Evolutionary conservation across 495 filamentous ascomycete species (phyloP).

Genomic region (Podospora australis): DNA sequence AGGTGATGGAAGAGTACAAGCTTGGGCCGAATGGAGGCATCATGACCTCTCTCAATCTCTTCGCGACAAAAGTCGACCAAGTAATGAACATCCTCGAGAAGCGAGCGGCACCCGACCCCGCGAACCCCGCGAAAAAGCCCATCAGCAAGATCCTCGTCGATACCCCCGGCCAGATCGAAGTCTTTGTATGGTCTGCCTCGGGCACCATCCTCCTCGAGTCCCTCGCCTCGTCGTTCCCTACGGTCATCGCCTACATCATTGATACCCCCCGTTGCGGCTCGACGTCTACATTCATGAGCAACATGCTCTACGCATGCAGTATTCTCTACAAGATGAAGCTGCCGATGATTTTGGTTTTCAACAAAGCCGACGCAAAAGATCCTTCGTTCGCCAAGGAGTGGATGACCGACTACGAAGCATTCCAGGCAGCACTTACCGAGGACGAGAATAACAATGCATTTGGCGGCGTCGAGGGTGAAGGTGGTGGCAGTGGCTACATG

Average conservation of each 20-base stretch:
- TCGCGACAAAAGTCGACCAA: constrained; percentile 96
- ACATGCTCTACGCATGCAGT: constrained; percentile 98
- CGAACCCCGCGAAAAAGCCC: constrained; percentile 52
- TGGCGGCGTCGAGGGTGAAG: constrained; percentile 61
- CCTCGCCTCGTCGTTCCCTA: constrained; percentile 87
- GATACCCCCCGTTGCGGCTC: constrained; percentile 90
- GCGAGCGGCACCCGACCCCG: constrained; percentile 60
- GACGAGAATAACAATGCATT: constrained; percentile 77
- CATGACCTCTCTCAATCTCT: constrained; percentile 89
- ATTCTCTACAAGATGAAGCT: constrained; percentile 98
- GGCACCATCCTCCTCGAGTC: constrained; percentile 91
- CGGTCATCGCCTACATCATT: constrained; percentile 93
- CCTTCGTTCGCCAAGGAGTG: constrained; percentile 92
- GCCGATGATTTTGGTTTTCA: constrained; percentile 97
- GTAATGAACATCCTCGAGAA: constrained; percentile 86
- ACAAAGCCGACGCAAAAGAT: constrained; percentile 93
- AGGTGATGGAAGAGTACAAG: constrained; percentile 99
- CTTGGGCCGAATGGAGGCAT: constrained; percentile 98
- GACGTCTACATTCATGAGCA: constrained; percentile 96
- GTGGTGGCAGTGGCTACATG: constrained; percentile 87
- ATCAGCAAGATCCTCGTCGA: constrained; percentile 87
- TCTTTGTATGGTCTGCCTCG: constrained; percentile 94
- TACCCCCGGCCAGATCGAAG: constrained; percentile 96
- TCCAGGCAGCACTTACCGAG: constrained; percentile 73
- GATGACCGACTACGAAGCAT: constrained; percentile 98